Base-by-base conservation (phyloP, 1,139 yeast genomes). In the Sugiyamaella japonica region DNA sequence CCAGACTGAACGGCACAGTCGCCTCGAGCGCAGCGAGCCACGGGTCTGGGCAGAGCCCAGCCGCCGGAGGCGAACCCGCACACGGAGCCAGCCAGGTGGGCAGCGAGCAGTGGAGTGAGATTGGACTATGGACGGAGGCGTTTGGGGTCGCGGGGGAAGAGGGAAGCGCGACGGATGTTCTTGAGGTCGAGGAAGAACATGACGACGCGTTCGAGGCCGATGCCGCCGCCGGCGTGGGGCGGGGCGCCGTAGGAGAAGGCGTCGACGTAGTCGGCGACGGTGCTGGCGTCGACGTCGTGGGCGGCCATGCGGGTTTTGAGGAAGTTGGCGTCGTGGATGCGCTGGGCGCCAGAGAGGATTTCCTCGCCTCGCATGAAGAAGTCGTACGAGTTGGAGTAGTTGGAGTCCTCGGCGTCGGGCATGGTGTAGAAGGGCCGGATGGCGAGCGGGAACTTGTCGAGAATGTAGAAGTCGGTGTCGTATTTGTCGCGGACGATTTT, bases 281-380 rank as follows among this genome's bases (percentile, higher is more conserved):
- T 87, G 55, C 75, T 75, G 59, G 96, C 89, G 70, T 89, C 89
- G 56, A 95, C 84, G 47, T 82, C 98, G 67, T 87, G 96, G 48
- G 78, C 86, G 53, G 73, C 77, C 86, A 95, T 85, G 76, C 98
- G 85, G 74, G 87, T 82, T 65, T 76, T 80, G 70, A 93, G 82
- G 67, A 93, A 79, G 58, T 78, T 88, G 54, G 96, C 84, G 72
- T 95, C 99, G 73, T 93, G 99, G 66, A 93, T 83, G 82, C 99
- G 97, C 78, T 93, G 99, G 56, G 99, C 99, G 67, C 99, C 99
- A 23, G 97, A 90, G 66, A 93, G 78, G 67, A 93, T 93, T 76
- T 93, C 99, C 78, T 93, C 99, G 70, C 99, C 99, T 77, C 99
- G 86, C 98, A 93, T 93, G 80, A 95, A 95, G 84, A 95, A 93